A percentile compares a stretch with the other conserved stretches of the same genome.
Conservation (phyloP, 1,284 basidiomycete genomes). For the Moniliophthora roreri region DNA sequence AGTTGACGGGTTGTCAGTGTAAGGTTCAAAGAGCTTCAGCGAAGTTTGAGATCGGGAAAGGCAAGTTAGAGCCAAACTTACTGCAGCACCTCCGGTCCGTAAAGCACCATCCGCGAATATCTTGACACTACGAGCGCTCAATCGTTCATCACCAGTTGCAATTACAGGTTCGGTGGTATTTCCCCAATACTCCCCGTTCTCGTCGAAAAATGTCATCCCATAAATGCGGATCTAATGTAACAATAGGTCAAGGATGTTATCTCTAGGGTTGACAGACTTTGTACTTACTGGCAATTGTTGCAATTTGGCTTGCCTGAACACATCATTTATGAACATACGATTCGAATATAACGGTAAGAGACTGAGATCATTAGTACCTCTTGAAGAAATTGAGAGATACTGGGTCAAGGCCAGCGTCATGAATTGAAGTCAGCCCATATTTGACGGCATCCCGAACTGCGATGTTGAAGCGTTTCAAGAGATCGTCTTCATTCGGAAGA, state of each 20-base stretch:
- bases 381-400: slow-evolving; percentile 74
- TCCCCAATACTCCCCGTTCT: slow-evolving; percentile 77
- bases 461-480: slow-evolving; percentile 61
- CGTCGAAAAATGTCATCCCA: slow-evolving; percentile 72
- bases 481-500: slow-evolving; percentile 60
- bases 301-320: slow-evolving; percentile 54
- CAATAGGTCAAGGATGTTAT: slow-evolving; percentile 8
- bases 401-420: slow-evolving; percentile 79
- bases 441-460: slow-evolving; percentile 69
- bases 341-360: slow-evolving; percentile 3
- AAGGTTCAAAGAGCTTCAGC: slow-evolving; percentile 73
- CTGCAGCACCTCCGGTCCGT: slow-evolving; percentile 87
- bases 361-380: slow-evolving; percentile 43
- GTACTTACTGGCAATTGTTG: slow-evolving; percentile 61
- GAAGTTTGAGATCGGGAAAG: slow-evolving; percentile 1
- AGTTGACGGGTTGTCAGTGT: slow-evolving; percentile 76
- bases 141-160: slow-evolving; percentile 54
- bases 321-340: slow-evolving; percentile 11
- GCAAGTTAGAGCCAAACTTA: slow-evolving; percentile 36
- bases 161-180: slow-evolving; percentile 59
- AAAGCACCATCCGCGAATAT: slow-evolving; percentile 89
- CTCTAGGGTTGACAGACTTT: background rate
- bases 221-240: slow-evolving; percentile 62
- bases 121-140: slow-evolving; percentile 82
- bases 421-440: slow-evolving; percentile 76